Evolutionary conservation across 352 stramenopile genomes (phyloP).

Genomic region (Phytophthora niederhauseri): DNA sequence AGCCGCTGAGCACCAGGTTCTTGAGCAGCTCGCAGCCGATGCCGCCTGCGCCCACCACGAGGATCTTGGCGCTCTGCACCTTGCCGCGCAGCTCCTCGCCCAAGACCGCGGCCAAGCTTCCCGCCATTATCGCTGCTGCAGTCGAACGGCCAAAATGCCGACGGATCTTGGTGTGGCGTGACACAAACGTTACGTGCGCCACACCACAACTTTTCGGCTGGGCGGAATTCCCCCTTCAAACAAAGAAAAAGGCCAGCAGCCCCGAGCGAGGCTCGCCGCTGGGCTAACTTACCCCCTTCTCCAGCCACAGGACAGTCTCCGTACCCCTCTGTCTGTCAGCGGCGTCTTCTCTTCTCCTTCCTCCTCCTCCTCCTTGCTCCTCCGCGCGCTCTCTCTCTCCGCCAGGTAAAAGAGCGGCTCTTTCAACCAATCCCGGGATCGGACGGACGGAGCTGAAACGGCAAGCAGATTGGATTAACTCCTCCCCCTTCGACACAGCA

Average conservation of each 20-base stretch:
- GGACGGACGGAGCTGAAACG: slow-evolving; percentile 15
- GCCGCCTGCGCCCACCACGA: slow-evolving; percentile 98
- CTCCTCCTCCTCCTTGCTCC: background rate
- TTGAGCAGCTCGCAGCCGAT: slow-evolving; percentile 99
- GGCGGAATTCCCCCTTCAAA: slow-evolving; percentile 13
- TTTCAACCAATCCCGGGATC: slow-evolving; percentile 29
- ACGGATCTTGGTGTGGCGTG: background rate
- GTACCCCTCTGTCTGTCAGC: background rate
- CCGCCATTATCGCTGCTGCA: slow-evolving; percentile 26
- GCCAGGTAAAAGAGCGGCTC: slow-evolving; percentile 20
- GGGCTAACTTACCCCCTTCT: background rate
- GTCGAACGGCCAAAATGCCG: too few species aligned
- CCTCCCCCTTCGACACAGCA: background rate
- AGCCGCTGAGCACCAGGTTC: slow-evolving; percentile 98
- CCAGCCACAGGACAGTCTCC: slow-evolving; percentile 1
- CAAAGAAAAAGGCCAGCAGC: slow-evolving; percentile 45
- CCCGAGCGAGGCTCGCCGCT: background rate
- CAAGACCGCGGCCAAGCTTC: slow-evolving; percentile 45
- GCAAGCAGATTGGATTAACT: background rate
- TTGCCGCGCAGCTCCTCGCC: slow-evolving; percentile 62
- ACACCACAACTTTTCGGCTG: background rate
- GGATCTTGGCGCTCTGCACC: slow-evolving; percentile 88
- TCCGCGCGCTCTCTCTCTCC: slow-evolving; percentile 3
- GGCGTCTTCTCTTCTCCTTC: background rate
- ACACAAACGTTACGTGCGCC: background rate